Evolutionary conservation across 768 basidiomycete species (phyloP).

Genomic region (Russula ochroleuca): DNA sequence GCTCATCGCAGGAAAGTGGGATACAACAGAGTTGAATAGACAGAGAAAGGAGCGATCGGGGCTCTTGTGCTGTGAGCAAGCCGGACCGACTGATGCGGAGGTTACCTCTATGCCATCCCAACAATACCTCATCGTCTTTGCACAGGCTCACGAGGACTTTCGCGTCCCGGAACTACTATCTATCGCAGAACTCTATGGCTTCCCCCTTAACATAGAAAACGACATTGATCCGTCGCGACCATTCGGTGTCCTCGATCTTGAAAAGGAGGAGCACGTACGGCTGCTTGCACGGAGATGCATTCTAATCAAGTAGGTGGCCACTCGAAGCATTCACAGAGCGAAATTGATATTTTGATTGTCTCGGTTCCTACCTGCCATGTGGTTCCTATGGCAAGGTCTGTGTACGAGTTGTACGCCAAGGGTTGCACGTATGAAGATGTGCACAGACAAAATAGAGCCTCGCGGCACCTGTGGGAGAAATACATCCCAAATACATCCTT

Average conservation of each 20-base stretch:
- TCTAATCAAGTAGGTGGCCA: conserved; percentile 67
- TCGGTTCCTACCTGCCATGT: neutral
- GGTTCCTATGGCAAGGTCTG: conserved; percentile 35
- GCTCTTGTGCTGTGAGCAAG: neutral
- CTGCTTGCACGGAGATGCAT: conserved; percentile 75
- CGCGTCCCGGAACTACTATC: conserved; percentile 79
- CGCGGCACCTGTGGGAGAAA: conserved; percentile 48
- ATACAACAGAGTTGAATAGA: neutral
- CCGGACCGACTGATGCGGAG: neutral
- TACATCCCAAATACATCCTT: conserved; percentile 69
- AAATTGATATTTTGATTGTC: neutral
- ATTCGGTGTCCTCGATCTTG: conserved; percentile 68
- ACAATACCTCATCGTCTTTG: conserved; percentile 66
- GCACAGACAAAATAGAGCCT: conserved; percentile 50
- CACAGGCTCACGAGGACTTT: conserved; percentile 78
- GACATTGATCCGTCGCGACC: conserved; percentile 56
- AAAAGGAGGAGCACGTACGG: conserved; percentile 66
- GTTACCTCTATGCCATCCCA: conserved; percentile 6
- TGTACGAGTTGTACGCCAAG: conserved; percentile 74
- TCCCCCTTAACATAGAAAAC: conserved; percentile 46
- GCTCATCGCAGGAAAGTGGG: neutral
- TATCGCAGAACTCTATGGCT: conserved; percentile 66
- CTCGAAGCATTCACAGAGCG: neutral
- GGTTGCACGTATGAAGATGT: conserved; percentile 66
- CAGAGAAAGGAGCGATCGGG: too few species aligned